phyloP scores from a whole-genome alignment of 352 stramenopile species.

The Thalassiosira hispida region DNA sequence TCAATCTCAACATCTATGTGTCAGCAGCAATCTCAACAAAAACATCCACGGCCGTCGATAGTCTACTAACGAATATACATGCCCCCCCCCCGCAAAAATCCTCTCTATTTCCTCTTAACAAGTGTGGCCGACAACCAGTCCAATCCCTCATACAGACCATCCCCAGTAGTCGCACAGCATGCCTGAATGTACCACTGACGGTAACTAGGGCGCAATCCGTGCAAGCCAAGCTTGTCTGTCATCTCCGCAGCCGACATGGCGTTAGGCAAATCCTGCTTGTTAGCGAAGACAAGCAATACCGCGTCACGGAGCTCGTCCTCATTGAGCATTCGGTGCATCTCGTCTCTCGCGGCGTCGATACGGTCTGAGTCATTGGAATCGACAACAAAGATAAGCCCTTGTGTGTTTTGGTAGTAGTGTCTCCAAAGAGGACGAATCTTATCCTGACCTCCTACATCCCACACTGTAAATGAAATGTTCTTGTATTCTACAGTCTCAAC shows the following conservation, averaged over 20 bases:
- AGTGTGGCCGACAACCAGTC: constrained; percentile 95
- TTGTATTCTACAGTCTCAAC: constrained; percentile 99
- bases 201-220: constrained; percentile 91
- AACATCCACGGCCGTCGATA: constrained; percentile 13
- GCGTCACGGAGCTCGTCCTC: constrained; percentile 97
- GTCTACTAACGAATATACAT: constrained; percentile 28
- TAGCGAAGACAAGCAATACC: constrained; percentile 97
- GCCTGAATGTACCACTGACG: constrained; percentile 99
- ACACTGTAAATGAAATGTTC: constrained; percentile 99
- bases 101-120: constrained; percentile 84
- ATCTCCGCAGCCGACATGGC: constrained; percentile 98
- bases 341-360: constrained; percentile 95
- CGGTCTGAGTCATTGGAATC: constrained; percentile 98
- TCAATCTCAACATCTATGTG: constrained; percentile 6
- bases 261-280: constrained; percentile 99
- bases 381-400: constrained; percentile 99
- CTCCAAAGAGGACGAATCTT: constrained; percentile 98
- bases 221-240: constrained; percentile 98
- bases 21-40: not conserved
- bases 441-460: constrained; percentile 99
- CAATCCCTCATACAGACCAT: constrained; percentile 98
- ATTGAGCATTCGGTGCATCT: constrained; percentile 98
- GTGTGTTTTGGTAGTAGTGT: constrained; percentile 99
- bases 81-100: not conserved
- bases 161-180: constrained; percentile 97